These are phyloP conservation scores for Xylaria flabelliformis DNA, from an alignment of 495 filamentous ascomycete species.

Conservation along the genomic window DNA sequence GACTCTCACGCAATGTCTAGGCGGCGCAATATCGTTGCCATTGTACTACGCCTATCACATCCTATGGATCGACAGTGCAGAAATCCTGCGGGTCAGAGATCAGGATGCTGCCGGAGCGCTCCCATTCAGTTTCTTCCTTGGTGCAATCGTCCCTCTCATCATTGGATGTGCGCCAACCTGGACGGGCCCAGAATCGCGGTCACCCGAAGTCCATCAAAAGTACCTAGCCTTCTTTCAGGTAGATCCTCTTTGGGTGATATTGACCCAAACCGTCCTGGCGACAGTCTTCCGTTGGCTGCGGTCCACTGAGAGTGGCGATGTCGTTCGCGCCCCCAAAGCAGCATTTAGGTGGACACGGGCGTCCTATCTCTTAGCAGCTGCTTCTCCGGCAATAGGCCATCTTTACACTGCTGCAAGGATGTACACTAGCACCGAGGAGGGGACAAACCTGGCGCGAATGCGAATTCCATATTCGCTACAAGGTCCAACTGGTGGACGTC, in stretches of 20 bases:
- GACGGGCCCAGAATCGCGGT: conserved; percentile 27
- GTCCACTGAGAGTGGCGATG: neutral
- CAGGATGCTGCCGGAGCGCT: conserved; percentile 27
- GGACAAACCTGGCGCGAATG: conserved; percentile 27
- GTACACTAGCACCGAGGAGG: conserved; percentile 9
- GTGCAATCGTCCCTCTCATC: conserved; percentile 32
- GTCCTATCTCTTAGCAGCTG: conserved; percentile 30
- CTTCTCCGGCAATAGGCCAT: conserved; percentile 27
- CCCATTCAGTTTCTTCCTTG: conserved; percentile 33
- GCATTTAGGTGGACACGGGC: conserved; percentile 28
- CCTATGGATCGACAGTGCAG: conserved; percentile 25
- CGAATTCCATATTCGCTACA: conserved; percentile 24
- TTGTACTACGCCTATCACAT: conserved; percentile 33
- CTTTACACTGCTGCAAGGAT: conserved; percentile 29
- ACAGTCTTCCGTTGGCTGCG: neutral
- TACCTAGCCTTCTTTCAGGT: conserved; percentile 35
- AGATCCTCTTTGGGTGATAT: conserved; percentile 33
- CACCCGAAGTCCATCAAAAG: conserved; percentile 29
- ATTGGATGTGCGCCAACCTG: conserved; percentile 37
- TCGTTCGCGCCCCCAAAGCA: neutral
- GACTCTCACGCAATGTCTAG: conserved; percentile 32
- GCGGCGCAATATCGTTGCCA: conserved; percentile 36
- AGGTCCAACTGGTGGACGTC: conserved; percentile 21
- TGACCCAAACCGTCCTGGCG: neutral
- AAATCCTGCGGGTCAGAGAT: conserved; percentile 20